Percentiles rank a stretch among this genome's conserved stretches.
These are phyloP conservation scores for Eleusine indica DNA, from an alignment of 176 grass and related monocot genomes.

Conservation along the genomic window DNA sequence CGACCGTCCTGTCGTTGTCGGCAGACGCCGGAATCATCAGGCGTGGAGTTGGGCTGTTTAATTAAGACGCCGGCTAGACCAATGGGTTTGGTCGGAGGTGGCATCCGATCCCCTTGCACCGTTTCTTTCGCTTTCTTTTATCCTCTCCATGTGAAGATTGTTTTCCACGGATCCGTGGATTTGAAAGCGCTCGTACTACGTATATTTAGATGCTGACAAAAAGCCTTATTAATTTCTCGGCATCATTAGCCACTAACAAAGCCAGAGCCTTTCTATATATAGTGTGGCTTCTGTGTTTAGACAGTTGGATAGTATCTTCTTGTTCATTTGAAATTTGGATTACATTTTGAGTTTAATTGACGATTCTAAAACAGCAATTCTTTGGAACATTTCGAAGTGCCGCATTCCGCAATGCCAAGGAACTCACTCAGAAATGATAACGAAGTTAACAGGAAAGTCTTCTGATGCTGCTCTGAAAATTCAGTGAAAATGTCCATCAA, in stretches of 20 bases:
- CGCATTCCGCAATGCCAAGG: no score
- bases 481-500: no score
- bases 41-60: neutral
- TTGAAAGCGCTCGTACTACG: neutral
- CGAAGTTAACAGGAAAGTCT: no score
- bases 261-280: neutral
- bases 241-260: neutral
- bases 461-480: no score
- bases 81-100: neutral
- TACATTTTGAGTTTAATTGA: no score
- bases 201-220: neutral
- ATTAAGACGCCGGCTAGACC: slow-evolving; percentile 5
- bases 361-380: no score
- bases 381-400: no score
- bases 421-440: no score
- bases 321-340: no score
- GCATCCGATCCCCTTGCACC: neutral
- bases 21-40: slow-evolving; percentile 1
- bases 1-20: slow-evolving; percentile 17
- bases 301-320: no score
- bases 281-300: neutral
- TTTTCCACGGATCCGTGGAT: slow-evolving; percentile 31
- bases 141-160: slow-evolving; percentile 44
- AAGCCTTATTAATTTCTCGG: neutral
- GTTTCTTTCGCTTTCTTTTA: slow-evolving; percentile 12